Percentiles rank a stretch among this genome's conserved stretches.
These are phyloP conservation scores for Kandelia obovata DNA, from an alignment of 345 rosid species.

Conservation along the genomic window DNA sequence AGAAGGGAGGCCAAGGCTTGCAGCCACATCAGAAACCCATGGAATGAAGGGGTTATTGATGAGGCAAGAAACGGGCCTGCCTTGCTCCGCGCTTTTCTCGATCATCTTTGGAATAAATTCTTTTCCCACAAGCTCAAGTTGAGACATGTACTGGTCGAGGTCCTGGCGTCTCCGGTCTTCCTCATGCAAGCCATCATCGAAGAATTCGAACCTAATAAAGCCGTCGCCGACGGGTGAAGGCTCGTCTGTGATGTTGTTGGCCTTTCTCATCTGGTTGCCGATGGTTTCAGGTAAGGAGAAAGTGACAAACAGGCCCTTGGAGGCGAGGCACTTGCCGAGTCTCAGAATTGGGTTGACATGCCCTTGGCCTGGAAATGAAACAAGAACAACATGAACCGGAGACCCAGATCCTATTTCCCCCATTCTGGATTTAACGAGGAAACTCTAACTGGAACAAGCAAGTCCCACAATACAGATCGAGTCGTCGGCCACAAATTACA, in stretches of 20 bases:
- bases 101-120: slow-evolving; percentile 45
- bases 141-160: slow-evolving; percentile 35
- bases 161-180: slow-evolving; percentile 43
- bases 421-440: not conserved
- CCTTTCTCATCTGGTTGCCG: slow-evolving; percentile 51
- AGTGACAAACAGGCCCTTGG: slow-evolving; percentile 74
- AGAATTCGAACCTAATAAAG: slow-evolving; percentile 63
- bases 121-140: slow-evolving; percentile 52
- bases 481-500: too few relatives aligned
- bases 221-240: slow-evolving; percentile 59
- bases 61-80: slow-evolving; percentile 69
- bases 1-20: slow-evolving; percentile 60
- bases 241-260: slow-evolving; percentile 39
- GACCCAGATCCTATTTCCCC: slow-evolving; percentile 37
- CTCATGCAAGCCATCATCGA: slow-evolving; percentile 57
- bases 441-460: too few relatives aligned
- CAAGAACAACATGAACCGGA: slow-evolving; percentile 57
- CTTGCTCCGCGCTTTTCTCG: slow-evolving; percentile 38
- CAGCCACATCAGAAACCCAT: slow-evolving; percentile 82
- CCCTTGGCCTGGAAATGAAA: slow-evolving; percentile 84
- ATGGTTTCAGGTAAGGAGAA: slow-evolving; percentile 45
- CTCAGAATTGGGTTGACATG: slow-evolving; percentile 79
- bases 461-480: too few relatives aligned
- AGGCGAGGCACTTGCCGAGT: slow-evolving; percentile 72
- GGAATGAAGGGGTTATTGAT: slow-evolving; percentile 83